Evolutionary conservation across 805 yeast species (phyloP).

Genomic region (Barnettozyma salicaria): DNA sequence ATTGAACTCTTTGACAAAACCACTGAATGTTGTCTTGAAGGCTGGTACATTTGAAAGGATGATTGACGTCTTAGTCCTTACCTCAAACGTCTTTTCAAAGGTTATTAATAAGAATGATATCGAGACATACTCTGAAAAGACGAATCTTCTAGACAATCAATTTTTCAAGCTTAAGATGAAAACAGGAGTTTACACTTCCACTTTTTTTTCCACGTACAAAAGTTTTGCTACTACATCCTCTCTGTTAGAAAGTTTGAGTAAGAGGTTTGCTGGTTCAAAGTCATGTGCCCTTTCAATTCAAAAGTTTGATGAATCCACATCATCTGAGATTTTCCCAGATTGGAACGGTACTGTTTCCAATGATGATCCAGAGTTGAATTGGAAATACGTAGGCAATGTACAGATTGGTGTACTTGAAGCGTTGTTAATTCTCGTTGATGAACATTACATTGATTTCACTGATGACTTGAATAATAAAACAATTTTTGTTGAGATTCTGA

Average conservation of each 20-base stretch:
- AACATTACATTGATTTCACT: conserved; percentile 70
- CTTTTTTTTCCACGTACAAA: conserved; percentile 64
- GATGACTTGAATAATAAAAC: conserved; percentile 57
- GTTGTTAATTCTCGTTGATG: conserved; percentile 58
- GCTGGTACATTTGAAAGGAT: conserved; percentile 72
- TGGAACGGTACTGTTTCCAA: conserved; percentile 42
- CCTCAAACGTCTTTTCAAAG: conserved; percentile 52
- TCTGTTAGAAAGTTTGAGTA: conserved; percentile 46
- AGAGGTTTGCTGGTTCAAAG: conserved; percentile 55
- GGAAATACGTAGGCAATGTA: conserved; percentile 65
- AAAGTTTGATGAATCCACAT: conserved; percentile 19
- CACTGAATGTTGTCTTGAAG: conserved; percentile 44
- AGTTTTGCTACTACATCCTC: conserved; percentile 55
- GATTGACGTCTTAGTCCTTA: conserved; percentile 73
- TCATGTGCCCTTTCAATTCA: conserved; percentile 54
- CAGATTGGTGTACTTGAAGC: conserved; percentile 81
- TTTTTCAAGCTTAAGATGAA: conserved; percentile 50
- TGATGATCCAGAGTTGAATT: conserved; percentile 48
- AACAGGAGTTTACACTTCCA: conserved; percentile 55
- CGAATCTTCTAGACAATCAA: conserved; percentile 33
- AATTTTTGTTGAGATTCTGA: conserved; percentile 57
- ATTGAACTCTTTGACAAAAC: conserved; percentile 25
- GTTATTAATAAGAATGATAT: conserved; percentile 39
- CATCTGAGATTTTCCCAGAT: conserved; percentile 40
- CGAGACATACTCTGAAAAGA: conserved; percentile 32